These are phyloP conservation scores for Skeletonema grethae DNA, from an alignment of 108 stramenopile genomes.

Conservation along the genomic window DNA sequence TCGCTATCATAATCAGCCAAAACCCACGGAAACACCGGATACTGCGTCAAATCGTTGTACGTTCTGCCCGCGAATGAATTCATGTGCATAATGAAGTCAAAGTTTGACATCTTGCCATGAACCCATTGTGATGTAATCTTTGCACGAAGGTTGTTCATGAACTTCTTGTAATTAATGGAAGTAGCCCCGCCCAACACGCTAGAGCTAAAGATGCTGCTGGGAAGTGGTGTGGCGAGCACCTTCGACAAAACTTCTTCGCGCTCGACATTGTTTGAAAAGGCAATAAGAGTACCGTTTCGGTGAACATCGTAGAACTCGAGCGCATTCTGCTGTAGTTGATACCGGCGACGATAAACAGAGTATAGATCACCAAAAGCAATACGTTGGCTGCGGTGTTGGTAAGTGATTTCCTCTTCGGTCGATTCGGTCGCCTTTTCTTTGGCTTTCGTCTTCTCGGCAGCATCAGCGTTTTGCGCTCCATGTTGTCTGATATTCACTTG, in stretches of 20 bases:
- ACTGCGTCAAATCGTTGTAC: constrained; percentile 97
- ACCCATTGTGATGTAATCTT: constrained; percentile 87
- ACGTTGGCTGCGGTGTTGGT: constrained; percentile 86
- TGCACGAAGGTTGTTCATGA: constrained; percentile 78
- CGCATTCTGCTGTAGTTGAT: constrained; percentile 92
- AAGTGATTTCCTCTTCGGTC: constrained; percentile 68
- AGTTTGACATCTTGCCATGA: constrained; percentile 93
- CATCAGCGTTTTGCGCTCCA: constrained; percentile 37
- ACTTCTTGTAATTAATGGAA: constrained; percentile 88
- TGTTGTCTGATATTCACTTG: constrained; percentile 71
- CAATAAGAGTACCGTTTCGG: constrained; percentile 76
- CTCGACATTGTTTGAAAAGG: constrained; percentile 66
- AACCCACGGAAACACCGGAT: constrained; percentile 99
- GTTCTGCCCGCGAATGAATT: constrained; percentile 97
- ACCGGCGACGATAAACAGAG: constrained; percentile 87
- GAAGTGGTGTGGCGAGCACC: constrained; percentile 69
- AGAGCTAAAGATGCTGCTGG: constrained; percentile 82
- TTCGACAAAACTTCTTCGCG: constrained; percentile 82
- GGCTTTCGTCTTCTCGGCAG: constrained; percentile 41
- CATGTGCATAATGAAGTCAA: constrained; percentile 97
- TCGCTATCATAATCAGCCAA: constrained; percentile 94
- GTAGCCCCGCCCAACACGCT: constrained; percentile 45
- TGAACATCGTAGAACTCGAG: constrained; percentile 93
- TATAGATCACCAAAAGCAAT: constrained; percentile 81
- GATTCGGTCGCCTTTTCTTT: constrained; percentile 49